Percentiles rank a stretch among this genome's conserved stretches.
These are phyloP conservation scores for Clitocybe nebularis DNA, from an alignment of 1,284 basidiomycete species.

Conservation along the genomic window DNA sequence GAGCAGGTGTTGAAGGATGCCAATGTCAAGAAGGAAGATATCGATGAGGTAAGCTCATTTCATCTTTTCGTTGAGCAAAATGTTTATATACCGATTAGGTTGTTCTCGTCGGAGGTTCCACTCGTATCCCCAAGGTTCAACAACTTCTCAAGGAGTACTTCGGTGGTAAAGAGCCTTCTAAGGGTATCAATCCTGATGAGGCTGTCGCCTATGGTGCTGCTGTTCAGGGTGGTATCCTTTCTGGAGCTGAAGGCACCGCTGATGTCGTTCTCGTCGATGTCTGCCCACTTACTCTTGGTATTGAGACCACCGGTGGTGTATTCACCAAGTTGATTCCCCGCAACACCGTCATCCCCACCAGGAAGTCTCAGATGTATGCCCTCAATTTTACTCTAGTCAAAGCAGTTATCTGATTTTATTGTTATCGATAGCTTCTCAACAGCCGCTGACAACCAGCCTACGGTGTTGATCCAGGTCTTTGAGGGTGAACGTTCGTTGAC, in stretches of 20 bases:
- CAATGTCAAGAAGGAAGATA: conserved; percentile 94
- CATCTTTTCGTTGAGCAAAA: no score
- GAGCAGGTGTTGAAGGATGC: conserved; percentile 99
- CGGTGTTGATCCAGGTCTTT: conserved; percentile 87
- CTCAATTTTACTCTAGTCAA: not conserved
- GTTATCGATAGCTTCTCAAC: conserved; percentile 78
- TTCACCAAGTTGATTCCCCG: conserved; percentile 96
- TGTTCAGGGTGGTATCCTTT: conserved; percentile 95
- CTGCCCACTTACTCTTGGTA: conserved; percentile 91
- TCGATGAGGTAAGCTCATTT: conserved; percentile 81
- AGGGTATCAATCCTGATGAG: conserved; percentile 94
- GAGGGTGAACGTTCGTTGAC: conserved; percentile 95
- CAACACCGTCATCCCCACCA: conserved; percentile 97
- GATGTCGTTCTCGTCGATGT: conserved; percentile 96
- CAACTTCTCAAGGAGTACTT: conserved; percentile 95
- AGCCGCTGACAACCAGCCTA: conserved; percentile 91
- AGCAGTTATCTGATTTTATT: conserved; percentile 2
- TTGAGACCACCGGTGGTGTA: conserved; percentile 97
- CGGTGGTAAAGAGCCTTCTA: conserved; percentile 85
- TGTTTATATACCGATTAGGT: no score
- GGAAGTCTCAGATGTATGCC: conserved; percentile 88
- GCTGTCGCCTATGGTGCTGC: conserved; percentile 96
- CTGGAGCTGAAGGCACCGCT: conserved; percentile 78
- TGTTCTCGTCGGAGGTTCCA: conserved; percentile 94
- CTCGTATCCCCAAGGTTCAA: conserved; percentile 98